Base-by-base conservation (phyloP, 2,329 filamentous ascomycete genomes). In the Clathrospora elynae region DNA sequence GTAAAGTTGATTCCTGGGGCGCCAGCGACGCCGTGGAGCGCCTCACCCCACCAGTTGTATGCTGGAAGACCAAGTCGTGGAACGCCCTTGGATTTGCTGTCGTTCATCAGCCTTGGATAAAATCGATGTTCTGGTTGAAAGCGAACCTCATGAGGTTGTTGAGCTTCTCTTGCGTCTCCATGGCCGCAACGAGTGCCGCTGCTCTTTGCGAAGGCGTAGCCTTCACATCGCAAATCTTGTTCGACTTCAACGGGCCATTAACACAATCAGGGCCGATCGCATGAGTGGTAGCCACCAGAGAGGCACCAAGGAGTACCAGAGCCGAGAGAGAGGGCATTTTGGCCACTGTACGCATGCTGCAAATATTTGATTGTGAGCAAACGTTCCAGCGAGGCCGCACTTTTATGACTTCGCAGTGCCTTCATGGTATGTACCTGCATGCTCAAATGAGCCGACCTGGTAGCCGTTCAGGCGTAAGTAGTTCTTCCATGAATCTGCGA, bases 11-110 rank as follows among this genome's bases (percentile, higher is more conserved):
- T 79, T 0, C 81, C 82, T 0, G 77, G 78, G 13, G 75, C 75
- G 3, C 53, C 60, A 3, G 78, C 82, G 0, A 87, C 72, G 1
- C 84, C 84, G 56, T 86, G 84, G 0, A 86, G 75, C 1, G 78
- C 82, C 63, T 83, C 80, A 29, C 70, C 78, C 83, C 82, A 64
- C 59, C 59, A 63, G 14, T 49, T 72, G 52, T 86, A 86, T 1
- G 75, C 62, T 1, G 78, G 77, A 0, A 85, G 67, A 4, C 81
- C 81, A 0, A 86, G 71, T 18, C 81, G 71, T 1, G 77, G 70
- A 5, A 79, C 76, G 0, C 81, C 82, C 0, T 75, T 72, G 9
- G 68, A 70, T 11, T 69, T 71, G 38, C 72, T 76, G 10, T n/a
- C 2, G 70, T 76, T 75, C 76, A 19, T 48, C n/a, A 51, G 81